Conservation (phyloP, 1,139 yeast species). For the Hansenula sp. region DNA sequence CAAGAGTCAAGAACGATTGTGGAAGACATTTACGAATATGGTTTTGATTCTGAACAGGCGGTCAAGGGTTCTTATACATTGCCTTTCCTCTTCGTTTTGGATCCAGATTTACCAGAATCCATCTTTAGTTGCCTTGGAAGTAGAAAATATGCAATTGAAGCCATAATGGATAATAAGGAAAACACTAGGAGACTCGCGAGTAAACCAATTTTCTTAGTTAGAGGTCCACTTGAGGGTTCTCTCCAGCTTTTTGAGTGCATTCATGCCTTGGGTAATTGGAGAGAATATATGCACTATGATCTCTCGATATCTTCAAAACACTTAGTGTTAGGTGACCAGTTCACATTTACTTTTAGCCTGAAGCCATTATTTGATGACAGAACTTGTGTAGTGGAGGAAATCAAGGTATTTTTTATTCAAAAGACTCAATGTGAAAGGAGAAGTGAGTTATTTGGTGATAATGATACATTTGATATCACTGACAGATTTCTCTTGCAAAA, state of each 20-base stretch:
- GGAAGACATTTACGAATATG: slow-evolving; percentile 11
- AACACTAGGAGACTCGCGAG: background rate
- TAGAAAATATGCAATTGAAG: slow-evolving; percentile 13
- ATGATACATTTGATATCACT: background rate
- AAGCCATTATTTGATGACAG: slow-evolving; percentile 5
- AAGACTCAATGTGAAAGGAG: slow-evolving; percentile 11
- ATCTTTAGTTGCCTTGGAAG: slow-evolving; percentile 9
- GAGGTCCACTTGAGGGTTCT: slow-evolving; percentile 15
- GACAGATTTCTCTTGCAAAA: background rate
- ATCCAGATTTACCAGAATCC: slow-evolving; percentile 16
- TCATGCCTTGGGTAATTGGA: slow-evolving; percentile 14
- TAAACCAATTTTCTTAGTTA: slow-evolving; percentile 8
- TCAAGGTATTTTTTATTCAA: slow-evolving; percentile 13
- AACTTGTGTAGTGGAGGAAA: slow-evolving; percentile 1
- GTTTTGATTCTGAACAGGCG: slow-evolving; percentile 2
- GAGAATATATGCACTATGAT: slow-evolving; percentile 10
- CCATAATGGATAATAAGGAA: background rate
- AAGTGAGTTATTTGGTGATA: background rate
- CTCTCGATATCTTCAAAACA: slow-evolving; percentile 13
- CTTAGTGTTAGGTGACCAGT: slow-evolving; percentile 8
- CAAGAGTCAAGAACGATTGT: slow-evolving; percentile 4
- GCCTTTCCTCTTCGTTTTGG: slow-evolving; percentile 20
- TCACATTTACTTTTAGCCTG: slow-evolving; percentile 5
- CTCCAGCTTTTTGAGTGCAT: slow-evolving; percentile 9
- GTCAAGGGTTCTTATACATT: slow-evolving; percentile 14